phyloP scores from a whole-genome alignment of 306 rosid species.

The Rubus idaeus region DNA sequence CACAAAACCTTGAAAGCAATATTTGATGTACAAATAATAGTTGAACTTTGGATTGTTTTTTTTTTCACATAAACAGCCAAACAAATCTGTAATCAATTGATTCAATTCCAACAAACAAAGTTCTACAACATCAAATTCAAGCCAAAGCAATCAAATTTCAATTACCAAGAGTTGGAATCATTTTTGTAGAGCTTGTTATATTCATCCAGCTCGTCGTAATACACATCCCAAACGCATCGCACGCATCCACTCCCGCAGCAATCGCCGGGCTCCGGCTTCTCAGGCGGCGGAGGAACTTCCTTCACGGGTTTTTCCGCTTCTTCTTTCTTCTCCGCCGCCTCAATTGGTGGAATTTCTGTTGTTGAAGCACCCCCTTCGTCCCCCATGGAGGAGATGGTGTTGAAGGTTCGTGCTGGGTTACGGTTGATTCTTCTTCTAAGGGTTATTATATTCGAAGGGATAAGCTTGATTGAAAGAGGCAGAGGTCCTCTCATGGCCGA shows the following conservation, averaged over 20 bases:
- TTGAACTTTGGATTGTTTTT: too few relatives aligned
- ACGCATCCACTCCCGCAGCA: constrained; percentile 96
- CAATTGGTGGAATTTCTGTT: neutral
- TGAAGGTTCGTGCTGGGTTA: constrained; percentile 3
- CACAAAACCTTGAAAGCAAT: too few relatives aligned
- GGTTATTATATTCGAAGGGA: constrained; percentile 10
- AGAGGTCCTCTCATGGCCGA: constrained; percentile 23
- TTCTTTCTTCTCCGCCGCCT: constrained; percentile 1
- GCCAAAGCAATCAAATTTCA: too few relatives aligned
- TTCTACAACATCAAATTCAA: too few relatives aligned
- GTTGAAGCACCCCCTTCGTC: constrained; percentile 5
- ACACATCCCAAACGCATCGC: constrained; percentile 88
- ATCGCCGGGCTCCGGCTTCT: constrained; percentile 83
- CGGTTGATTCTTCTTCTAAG: neutral
- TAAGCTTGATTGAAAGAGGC: neutral
- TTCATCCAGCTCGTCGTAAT: constrained; percentile 83
- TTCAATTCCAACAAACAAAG: too few relatives aligned
- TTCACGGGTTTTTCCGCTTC: neutral
- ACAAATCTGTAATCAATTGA: too few relatives aligned
- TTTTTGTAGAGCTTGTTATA: constrained; percentile 56
- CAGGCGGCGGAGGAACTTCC: constrained; percentile 56
- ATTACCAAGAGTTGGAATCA: too few relatives aligned
- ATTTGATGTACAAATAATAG: too few relatives aligned
- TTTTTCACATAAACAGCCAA: too few relatives aligned
- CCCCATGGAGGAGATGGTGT: constrained; percentile 27